A percentile compares a stretch with the other conserved stretches of the same genome.
Conservation (phyloP, 345 rosid species). For the Pelargonium nanum region DNA sequence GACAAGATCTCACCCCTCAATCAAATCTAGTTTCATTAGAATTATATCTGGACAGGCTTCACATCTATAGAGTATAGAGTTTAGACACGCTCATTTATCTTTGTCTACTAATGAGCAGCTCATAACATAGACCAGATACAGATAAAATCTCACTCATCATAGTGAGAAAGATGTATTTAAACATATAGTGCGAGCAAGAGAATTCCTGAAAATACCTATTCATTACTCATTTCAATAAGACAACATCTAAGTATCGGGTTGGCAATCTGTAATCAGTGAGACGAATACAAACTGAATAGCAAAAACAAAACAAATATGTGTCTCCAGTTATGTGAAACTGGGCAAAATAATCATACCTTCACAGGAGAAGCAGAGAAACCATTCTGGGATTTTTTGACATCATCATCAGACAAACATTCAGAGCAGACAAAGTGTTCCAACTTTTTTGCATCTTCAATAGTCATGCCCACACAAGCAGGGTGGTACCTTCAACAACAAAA, state of each 20-base stretch:
- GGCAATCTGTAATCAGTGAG: background rate
- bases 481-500: slow-evolving; percentile 51
- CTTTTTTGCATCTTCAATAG: slow-evolving; percentile 68
- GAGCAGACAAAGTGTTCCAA: slow-evolving; percentile 62
- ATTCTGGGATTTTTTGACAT: slow-evolving; percentile 48
- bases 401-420: slow-evolving; percentile 59
- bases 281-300: background rate
- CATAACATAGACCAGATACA: background rate
- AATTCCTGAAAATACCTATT: background rate
- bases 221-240: too few species aligned
- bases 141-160: background rate
- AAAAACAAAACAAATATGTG: background rate
- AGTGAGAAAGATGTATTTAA: background rate
- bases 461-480: slow-evolving; percentile 82
- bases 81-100: background rate
- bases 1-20: background rate
- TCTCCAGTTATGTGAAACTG: background rate
- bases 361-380: slow-evolving; percentile 45
- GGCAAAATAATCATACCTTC: background rate
- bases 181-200: background rate
- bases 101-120: background rate
- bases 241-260: background rate
- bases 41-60: background rate
- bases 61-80: too few species aligned
- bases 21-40: background rate